Evolutionary conservation across 2,329 filamentous ascomycete genomes (phyloP), one percentile per base, ranked within the genome.

Genomic region (Aspergillus sp.): DNA sequence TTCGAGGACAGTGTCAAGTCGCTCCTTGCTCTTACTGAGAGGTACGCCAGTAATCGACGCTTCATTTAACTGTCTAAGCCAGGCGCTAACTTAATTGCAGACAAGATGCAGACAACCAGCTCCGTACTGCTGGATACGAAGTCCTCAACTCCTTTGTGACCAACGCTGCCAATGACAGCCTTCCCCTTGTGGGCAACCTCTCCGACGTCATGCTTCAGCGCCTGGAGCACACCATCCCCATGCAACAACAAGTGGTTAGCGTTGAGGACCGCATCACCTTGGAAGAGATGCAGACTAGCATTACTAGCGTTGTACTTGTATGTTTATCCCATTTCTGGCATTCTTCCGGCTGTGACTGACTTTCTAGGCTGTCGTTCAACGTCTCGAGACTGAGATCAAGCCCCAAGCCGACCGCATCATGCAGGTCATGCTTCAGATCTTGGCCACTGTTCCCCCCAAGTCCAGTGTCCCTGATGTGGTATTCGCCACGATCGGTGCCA

Each of bases 221-320:
- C 61, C 83, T 99, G 28, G 91, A 97, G 79, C 90, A 92, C 76
- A 97, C 95, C 0, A 83, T 98, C 57, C 88, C 89, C 36, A 88
- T 99, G 79, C 92, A 97, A 77, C 84, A 86, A 69, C 95, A 99
- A 80, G 92, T 98, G 61, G 93, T 98, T 68, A 97, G 93, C 73
- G 91, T 97, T 28, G 95, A 99, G 78, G 95, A 99, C 79, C 94
- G 89, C 78, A 92, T 98, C 67, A 96, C 91, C 5, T 85, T 99
- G 4, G 93, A 98, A 75, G 95, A 99, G 79, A 96, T 99, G 86
- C 95, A 98, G 81, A 97, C 93, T 55, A 97, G 93, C 76, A 84
- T 99, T 72, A 90, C 89, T 76, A 96, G 91, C 57, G 95, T 98
- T 43, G 83, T 98, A 53, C 88, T 97, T 79, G 77, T 80, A 72